Evolutionary conservation across 2,329 filamentous ascomycete genomes (phyloP), one percentile per base, ranked within the genome.

Genomic region (Zymoseptoria ardabiliae): DNA sequence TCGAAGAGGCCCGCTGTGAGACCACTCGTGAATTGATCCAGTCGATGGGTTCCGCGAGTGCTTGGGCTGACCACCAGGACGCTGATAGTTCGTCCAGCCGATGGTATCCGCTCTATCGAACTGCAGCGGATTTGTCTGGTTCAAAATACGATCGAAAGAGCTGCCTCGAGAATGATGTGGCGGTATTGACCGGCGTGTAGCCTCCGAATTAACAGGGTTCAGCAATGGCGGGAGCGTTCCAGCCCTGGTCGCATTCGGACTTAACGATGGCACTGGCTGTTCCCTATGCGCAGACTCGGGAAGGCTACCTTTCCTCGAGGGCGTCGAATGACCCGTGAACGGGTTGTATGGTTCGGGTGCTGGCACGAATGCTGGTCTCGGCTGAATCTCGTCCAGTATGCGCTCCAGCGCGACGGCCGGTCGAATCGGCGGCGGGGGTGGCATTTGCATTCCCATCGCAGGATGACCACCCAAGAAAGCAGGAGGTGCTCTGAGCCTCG

Each of bases 21-120:
- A 63, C 54, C 61, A 63, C 11, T 63, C 61, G 49, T 66, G 62
- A 2, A 63, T 11, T n/a, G 35, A 45, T 7, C 13, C 35, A 2
- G 35, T 45, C 2, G 35, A 45, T 4, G 35, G 13, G 4, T 13
- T 45, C 4, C 28, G 58, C 25, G 19, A 58, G 59, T 53, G 59
- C 54, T 22, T 52, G 20, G 21, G 25, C 22, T 20, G 50, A n/a
- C 51, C 59, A 13, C 56, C 23, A 10, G 62, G 59, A 19, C 58
- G 58, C 17, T 58, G 59, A 55, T 63, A 63, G 28, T 60, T 52
- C 35, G 62, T 58, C 60, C 60, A 57, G 17, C 60, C 60, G 21
- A 57, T 58, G 11, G n/a, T 20, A 13, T 45, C 20, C 25, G 41
- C 8, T 19, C 23, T 45, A 21, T 55, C 30, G 23, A 41, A 35